Evolutionary conservation across 257 asterid species (phyloP), one percentile per base, ranked within the genome.

Genomic region (Forsythia suspensa): DNA sequence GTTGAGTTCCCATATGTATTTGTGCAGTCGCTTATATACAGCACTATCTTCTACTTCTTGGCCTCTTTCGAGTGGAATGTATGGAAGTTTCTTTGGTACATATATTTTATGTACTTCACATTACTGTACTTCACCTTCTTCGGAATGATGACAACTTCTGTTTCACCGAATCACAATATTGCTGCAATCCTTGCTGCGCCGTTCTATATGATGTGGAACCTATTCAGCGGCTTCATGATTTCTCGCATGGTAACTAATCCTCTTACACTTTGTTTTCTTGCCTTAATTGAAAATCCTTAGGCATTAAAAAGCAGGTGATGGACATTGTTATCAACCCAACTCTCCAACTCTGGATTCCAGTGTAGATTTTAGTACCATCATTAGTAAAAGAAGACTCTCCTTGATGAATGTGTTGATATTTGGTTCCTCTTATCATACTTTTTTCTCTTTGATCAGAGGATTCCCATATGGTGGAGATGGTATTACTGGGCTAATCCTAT

Each of bases 391-490:
- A 46, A 46, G 61, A 75, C 61, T 34, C 36, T 70, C 8, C 40
- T 39, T 0, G 24, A 69, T 37, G 21, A 57, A 57, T 57, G 34
- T 57, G 21, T 57, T 57, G 66, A 57, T 18, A 18, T 6, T 5
- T 3, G 8, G 66, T 5, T 3, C 24, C 34, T 57, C 29, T 57
- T 57, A n/a, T 59, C 34, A 9, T 57, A 8, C 2, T 57, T 52
- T 61, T 69, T 38, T 15, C 12, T 69, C 37, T 41, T 80, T 71
- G 15, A 68, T 18, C 84, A 94, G 98, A 92, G 97, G 83, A 94
- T 94, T 21, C 98, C 97, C 0, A 75, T 94, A 63, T 94, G 97
- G 97, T 94, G 98, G 98, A 91, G 93, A 87, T 94, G 98, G 98
- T 94, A 92, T 65, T 94, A 91, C 82, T 94, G 97, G 97, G 97